Percentiles rank a stretch among this genome's conserved stretches.
Evolutionary conservation across 2,329 filamentous ascomycete genomes (phyloP).

Genomic region (Tolypocladium tropicale): DNA sequence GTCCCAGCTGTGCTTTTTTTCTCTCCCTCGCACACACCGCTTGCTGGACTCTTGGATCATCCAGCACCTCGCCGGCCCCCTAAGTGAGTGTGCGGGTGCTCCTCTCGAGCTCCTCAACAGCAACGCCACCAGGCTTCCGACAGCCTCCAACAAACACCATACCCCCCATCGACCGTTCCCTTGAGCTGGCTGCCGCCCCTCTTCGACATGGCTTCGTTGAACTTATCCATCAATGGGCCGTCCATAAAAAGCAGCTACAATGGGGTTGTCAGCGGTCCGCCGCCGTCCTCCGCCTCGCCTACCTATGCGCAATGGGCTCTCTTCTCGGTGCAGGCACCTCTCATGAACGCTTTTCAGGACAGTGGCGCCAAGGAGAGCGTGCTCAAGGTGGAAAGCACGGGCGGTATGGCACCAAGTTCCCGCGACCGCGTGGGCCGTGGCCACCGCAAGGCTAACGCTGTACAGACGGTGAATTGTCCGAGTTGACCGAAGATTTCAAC

Average conservation of each 20-base stretch:
- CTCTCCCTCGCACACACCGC: background rate
- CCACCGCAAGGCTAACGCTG: constrained; percentile 10
- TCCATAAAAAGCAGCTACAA: constrained; percentile 77
- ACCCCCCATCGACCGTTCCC: background rate
- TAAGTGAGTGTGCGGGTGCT: background rate
- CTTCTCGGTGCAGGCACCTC: constrained; percentile 84
- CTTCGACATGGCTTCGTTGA: constrained; percentile 62
- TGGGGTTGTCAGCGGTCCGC: constrained; percentile 43
- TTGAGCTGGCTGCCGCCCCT: background rate
- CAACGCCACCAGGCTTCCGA: background rate
- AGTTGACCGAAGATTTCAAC: constrained; percentile 91
- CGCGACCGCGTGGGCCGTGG: background rate
- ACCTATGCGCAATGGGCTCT: constrained; percentile 90
- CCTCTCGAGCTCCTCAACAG: background rate
- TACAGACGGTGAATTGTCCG: constrained; percentile 78
- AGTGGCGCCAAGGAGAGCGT: constrained; percentile 81
- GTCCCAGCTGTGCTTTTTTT: background rate
- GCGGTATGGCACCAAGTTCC: constrained; percentile 45
- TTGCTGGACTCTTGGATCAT: background rate
- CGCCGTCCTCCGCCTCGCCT: constrained; percentile 51
- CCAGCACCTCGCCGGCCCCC: background rate
- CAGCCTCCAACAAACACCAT: background rate
- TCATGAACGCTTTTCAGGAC: constrained; percentile 89
- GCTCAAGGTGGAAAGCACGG: constrained; percentile 85
- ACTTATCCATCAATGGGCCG: constrained; percentile 68